Percentiles rank a stretch among this genome's conserved stretches.
These are phyloP conservation scores for Diutina catenulata DNA, from an alignment of 1,139 yeast species.

Conservation along the genomic window DNA sequence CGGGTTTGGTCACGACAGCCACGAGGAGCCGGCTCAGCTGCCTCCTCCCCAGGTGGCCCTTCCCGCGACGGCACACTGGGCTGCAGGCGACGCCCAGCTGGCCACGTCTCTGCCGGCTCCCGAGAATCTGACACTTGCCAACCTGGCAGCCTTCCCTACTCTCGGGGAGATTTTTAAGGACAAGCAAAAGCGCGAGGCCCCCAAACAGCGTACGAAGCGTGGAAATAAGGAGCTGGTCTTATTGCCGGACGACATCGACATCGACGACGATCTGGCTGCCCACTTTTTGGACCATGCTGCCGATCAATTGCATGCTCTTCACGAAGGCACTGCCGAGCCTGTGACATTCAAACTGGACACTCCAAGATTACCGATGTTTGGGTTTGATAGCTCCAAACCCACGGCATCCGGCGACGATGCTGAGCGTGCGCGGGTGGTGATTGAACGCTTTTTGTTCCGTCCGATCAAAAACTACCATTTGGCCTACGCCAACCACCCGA, in stretches of 20 bases:
- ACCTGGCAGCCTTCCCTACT: conserved; percentile 60
- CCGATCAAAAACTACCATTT: conserved; percentile 37
- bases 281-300: conserved; percentile 27
- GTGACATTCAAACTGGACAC: too few relatives aligned
- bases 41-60: conserved; percentile 21
- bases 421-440: conserved; percentile 27
- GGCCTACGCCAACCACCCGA: conserved; percentile 36
- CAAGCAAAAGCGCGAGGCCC: conserved; percentile 20
- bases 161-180: conserved; percentile 51
- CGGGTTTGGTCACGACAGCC: neutral
- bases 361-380: conserved; percentile 34
- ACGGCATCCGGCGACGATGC: conserved; percentile 16
- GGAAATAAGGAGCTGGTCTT: conserved; percentile 16
- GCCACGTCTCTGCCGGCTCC: conserved; percentile 26
- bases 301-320: conserved; percentile 20
- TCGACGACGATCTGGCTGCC: conserved; percentile 26
- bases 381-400: conserved; percentile 14
- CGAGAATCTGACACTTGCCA: conserved; percentile 27
- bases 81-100: conserved; percentile 16
- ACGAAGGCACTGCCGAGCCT: conserved; percentile 17
- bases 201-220: conserved; percentile 14
- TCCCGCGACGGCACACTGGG: conserved; percentile 55
- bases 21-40: neutral
- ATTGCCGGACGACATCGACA: conserved; percentile 28
- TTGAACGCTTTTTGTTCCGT: conserved; percentile 29